phyloP scores from a whole-genome alignment of 805 yeast species.

The Sungouiella blattae region DNA sequence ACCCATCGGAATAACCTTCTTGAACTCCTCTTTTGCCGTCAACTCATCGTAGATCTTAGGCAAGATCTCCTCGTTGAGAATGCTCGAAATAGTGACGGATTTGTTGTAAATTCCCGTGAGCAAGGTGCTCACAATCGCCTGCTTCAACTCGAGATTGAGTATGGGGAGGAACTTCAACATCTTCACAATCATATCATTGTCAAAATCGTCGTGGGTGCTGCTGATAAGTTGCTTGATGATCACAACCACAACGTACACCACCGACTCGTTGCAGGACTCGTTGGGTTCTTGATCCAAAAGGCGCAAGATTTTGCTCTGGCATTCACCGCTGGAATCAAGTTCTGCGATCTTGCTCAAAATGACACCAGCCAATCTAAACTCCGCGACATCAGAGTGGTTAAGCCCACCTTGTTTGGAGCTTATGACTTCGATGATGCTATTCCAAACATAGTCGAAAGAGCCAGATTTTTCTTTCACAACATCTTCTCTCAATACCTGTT shows the following conservation, averaged over 20 bases:
- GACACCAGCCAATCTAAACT: slow-evolving; percentile 35
- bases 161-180: slow-evolving; percentile 22
- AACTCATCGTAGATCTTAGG: slow-evolving; percentile 55
- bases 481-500: slow-evolving; percentile 17
- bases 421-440: slow-evolving; percentile 7
- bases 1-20: slow-evolving; percentile 73
- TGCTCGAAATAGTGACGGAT: slow-evolving; percentile 44
- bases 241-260: slow-evolving; percentile 30
- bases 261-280: slow-evolving; percentile 8
- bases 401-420: slow-evolving; percentile 5
- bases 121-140: slow-evolving; percentile 56
- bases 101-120: slow-evolving; percentile 58
- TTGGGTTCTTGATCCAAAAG: slow-evolving; percentile 8
- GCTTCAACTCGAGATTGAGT: slow-evolving; percentile 50
- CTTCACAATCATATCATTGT: slow-evolving; percentile 7
- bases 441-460: slow-evolving; percentile 10
- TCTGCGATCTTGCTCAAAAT: slow-evolving; percentile 27
- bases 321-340: slow-evolving; percentile 9
- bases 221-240: slow-evolving; percentile 29
- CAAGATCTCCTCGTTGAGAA: slow-evolving; percentile 41
- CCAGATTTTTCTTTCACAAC: slow-evolving; percentile 1
- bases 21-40: slow-evolving; percentile 50
- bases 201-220: slow-evolving; percentile 5
- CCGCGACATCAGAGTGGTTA: slow-evolving; percentile 15
- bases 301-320: slow-evolving; percentile 15